Conservation (phyloP, 2,329 filamentous ascomycete genomes). For the Xylaria hypoxylon region DNA sequence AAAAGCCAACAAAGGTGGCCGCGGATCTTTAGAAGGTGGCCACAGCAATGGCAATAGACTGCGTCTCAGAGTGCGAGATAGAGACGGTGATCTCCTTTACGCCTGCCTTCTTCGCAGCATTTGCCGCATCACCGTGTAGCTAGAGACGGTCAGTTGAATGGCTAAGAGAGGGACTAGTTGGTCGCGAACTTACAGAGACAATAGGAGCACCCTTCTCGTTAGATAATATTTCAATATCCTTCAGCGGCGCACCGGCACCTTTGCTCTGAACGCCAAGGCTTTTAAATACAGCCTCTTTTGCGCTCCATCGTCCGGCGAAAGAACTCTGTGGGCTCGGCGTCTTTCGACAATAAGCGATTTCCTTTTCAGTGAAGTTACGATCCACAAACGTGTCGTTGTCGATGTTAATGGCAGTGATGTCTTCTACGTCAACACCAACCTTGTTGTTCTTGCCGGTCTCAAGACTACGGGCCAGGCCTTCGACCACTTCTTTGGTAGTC, state of each 20-base stretch:
- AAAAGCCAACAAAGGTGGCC: constrained; percentile 4
- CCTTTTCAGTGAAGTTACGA: constrained; percentile 89
- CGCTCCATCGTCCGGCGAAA: constrained; percentile 95
- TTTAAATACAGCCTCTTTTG: constrained; percentile 99
- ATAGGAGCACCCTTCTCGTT: constrained; percentile 84
- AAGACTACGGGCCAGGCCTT: constrained; percentile 76
- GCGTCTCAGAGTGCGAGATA: constrained; percentile 94
- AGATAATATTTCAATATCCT: constrained; percentile 92
- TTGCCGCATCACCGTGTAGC: constrained; percentile 87
- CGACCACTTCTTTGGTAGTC: constrained; percentile 79
- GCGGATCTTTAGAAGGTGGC: constrained; percentile 72
- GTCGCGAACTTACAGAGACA: constrained; percentile 76
- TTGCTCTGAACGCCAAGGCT: constrained; percentile 87
- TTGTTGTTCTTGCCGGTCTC: constrained; percentile 70
- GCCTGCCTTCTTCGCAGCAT: constrained; percentile 85
- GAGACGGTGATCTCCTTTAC: constrained; percentile 91
- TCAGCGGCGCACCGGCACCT: constrained; percentile 89
- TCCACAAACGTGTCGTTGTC: constrained; percentile 93
- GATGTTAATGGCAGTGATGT: constrained; percentile 87
- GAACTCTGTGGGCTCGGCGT: constrained; percentile 85
- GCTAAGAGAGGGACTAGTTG: constrained; percentile 11
- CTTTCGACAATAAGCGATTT: constrained; percentile 87
- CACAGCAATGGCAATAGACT: constrained; percentile 94
- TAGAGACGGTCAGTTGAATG: constrained; percentile 60
- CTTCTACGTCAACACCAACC: constrained; percentile 94